Base-by-base conservation (phyloP, 495 filamentous ascomycete genomes). In the Talaromyces proteolyticus region DNA sequence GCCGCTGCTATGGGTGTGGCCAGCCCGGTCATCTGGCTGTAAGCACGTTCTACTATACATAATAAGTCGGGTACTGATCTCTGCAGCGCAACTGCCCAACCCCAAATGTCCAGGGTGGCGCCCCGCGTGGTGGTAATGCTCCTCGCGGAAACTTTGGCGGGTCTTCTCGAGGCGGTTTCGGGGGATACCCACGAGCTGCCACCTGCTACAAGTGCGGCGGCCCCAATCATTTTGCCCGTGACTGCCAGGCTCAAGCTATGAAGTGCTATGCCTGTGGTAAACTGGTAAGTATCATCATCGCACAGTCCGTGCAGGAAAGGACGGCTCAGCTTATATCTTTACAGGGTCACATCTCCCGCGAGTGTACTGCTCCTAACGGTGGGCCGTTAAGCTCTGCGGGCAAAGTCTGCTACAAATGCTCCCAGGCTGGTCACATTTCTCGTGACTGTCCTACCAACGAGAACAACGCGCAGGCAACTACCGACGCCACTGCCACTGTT, bases 221-320 rank as follows among this genome's bases (percentile, higher is more conserved):
- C 11, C 94, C 93, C 42, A 99, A 99, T 76, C 94, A 99, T 70
- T 99, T 89, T 61, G 93, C 94, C 44, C 87, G 94, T 53, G 94
- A 99, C 67, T 99, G 94, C 77, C 94, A 99, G 74, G 93, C 93
- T 53, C 94, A 97, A 73, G 91, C 92, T 48, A 96, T 96, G 91
- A 99, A 99, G 72, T 99, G 94, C 80, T 99, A 97, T 68, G 92
- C 94, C 55, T 99, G 94, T 67, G 94, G 94, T 64, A 98, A 98
- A 74, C 81, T 96, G 44, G 73, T 76, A 50, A 61, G 72, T 62
- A 34, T 22, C 29, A 18, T 52, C 5, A 26, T 38, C 25, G 3
- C 29, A 26, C 16, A 17, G 26, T 11, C 19, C 5, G 20, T 11
- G 7, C 4, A 23, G 0, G 24, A 3, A 48, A 17, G 43, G 12